phyloP scores from a whole-genome alignment of 116 monocot genomes.

The Posidonia oceanica region DNA sequence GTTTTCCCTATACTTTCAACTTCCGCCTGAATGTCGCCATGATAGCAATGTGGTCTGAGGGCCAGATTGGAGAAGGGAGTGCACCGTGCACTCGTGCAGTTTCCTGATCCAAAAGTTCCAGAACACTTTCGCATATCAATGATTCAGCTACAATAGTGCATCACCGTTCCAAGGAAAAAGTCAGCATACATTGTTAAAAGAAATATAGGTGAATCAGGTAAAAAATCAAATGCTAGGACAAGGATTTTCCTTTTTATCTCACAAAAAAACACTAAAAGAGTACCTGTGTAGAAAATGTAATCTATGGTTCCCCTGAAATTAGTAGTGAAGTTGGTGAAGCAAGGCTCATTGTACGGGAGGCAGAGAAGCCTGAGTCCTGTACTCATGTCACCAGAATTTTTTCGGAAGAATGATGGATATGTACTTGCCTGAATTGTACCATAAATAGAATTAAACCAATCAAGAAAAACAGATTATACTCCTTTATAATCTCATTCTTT shows the following conservation, averaged over 20 bases:
- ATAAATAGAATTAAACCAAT: too few species aligned
- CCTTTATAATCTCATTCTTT: too few species aligned
- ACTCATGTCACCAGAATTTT: slow-evolving; percentile 20
- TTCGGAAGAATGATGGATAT: slow-evolving; percentile 43
- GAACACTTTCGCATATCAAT: slow-evolving; percentile 56
- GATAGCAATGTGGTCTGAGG: slow-evolving; percentile 93
- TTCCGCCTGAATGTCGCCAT: slow-evolving; percentile 66
- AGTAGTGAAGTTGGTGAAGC: slow-evolving; percentile 69
- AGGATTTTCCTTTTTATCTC: too few species aligned
- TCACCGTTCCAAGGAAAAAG: neutral
- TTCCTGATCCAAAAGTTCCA: slow-evolving; percentile 88
- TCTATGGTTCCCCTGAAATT: slow-evolving; percentile 71
- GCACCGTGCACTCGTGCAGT: slow-evolving; percentile 73
- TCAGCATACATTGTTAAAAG: too few species aligned
- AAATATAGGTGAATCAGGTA: too few species aligned
- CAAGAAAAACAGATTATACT: too few species aligned
- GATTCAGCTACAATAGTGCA: slow-evolving; percentile 53
- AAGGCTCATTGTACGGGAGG: slow-evolving; percentile 62
- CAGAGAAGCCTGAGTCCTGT: slow-evolving; percentile 31
- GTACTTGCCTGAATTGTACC: slow-evolving; percentile 54
- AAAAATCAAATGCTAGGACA: too few species aligned
- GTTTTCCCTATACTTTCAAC: neutral
- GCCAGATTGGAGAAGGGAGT: slow-evolving; percentile 91
- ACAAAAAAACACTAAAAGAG: too few species aligned
- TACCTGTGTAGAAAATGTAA: slow-evolving; percentile 94